Percentiles rank a stretch among this genome's conserved stretches.
phyloP scores from a whole-genome alignment of 1,284 basidiomycete species.

The Pascua guehoae region DNA sequence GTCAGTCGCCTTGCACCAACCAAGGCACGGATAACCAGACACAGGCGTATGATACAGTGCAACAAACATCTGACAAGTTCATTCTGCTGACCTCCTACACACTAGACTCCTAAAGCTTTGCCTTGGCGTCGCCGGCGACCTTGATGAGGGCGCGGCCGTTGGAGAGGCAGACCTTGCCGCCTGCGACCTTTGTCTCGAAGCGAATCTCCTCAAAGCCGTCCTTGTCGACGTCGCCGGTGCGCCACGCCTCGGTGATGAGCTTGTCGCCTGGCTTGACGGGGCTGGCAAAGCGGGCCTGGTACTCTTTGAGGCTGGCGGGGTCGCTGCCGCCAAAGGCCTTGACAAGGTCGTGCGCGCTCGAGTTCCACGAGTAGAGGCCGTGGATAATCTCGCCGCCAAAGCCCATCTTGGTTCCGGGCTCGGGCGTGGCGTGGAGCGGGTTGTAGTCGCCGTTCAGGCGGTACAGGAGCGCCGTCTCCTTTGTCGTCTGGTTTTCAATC shows the following conservation, averaged over 20 bases:
- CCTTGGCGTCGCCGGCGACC: slow-evolving; percentile 6
- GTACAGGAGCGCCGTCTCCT: slow-evolving; percentile 17
- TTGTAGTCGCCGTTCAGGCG: slow-evolving; percentile 24
- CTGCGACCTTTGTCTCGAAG: slow-evolving; percentile 16
- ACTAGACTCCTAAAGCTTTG: slow-evolving; percentile 11
- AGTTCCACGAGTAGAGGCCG: slow-evolving; percentile 22
- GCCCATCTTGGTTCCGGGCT: slow-evolving; percentile 19
- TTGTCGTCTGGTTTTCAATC: slow-evolving; percentile 11
- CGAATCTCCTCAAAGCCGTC: slow-evolving; percentile 20
- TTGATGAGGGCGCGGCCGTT: slow-evolving; percentile 19
- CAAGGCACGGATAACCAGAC: too few species aligned
- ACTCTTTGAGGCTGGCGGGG: slow-evolving; percentile 20
- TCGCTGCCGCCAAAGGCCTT: slow-evolving; percentile 10
- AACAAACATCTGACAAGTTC: too few species aligned
- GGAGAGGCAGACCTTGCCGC: slow-evolving; percentile 13
- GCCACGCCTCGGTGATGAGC: slow-evolving; percentile 14
- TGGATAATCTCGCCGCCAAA: slow-evolving; percentile 23
- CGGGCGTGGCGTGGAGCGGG: slow-evolving; percentile 19
- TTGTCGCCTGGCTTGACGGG: slow-evolving; percentile 22
- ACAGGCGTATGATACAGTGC: too few species aligned
- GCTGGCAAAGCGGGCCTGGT: slow-evolving; percentile 17
- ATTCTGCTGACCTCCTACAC: too few species aligned
- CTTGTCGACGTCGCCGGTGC: slow-evolving; percentile 15
- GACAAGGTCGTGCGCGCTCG: slow-evolving; percentile 18
- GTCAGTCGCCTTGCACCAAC: too few species aligned